Conservation (phyloP, 805 yeast genomes). For the Ogataea nonfermentans region DNA sequence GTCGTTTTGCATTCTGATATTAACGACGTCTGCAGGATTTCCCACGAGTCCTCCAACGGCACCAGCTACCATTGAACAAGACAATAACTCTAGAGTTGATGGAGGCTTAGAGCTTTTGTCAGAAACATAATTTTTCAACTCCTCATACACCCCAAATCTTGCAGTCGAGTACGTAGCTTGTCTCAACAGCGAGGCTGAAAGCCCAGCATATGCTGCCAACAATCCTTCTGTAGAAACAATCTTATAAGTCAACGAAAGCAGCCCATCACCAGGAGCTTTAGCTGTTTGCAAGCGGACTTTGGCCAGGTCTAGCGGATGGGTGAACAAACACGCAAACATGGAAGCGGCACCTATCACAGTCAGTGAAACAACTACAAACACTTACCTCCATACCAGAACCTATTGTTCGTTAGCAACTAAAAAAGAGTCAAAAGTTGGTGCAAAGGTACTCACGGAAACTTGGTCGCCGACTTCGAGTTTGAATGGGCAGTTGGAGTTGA, state of each 20-base stretch:
- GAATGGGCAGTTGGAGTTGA: no score
- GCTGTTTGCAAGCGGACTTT: constrained; percentile 87
- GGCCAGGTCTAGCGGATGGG: constrained; percentile 85
- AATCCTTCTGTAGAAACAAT: constrained; percentile 64
- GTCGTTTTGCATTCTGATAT: constrained; percentile 90
- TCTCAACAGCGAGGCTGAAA: constrained; percentile 76
- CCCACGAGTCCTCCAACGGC: constrained; percentile 83
- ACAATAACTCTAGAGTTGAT: constrained; percentile 58
- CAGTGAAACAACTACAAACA: neutral
- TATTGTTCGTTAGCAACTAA: constrained; percentile 2
- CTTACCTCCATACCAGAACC: constrained; percentile 32
- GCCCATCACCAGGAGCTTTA: constrained; percentile 57
- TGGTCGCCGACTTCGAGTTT: neutral
- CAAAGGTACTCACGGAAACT: constrained; percentile 5
- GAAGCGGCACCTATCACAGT: constrained; percentile 53
- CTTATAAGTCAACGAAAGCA: constrained; percentile 57
- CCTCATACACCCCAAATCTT: constrained; percentile 83
- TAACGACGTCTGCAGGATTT: constrained; percentile 84
- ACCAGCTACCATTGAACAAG: constrained; percentile 84
- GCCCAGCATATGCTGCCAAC: constrained; percentile 74
- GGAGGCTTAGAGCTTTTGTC: constrained; percentile 45
- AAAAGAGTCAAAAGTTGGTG: no score
- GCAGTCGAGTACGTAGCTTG: constrained; percentile 89
- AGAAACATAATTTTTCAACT: constrained; percentile 55
- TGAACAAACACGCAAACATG: constrained; percentile 60